Percentiles rank a stretch among this genome's conserved stretches.
phyloP scores from a whole-genome alignment of 106 monocot species.

The Phalaenopsis equestris region DNA sequence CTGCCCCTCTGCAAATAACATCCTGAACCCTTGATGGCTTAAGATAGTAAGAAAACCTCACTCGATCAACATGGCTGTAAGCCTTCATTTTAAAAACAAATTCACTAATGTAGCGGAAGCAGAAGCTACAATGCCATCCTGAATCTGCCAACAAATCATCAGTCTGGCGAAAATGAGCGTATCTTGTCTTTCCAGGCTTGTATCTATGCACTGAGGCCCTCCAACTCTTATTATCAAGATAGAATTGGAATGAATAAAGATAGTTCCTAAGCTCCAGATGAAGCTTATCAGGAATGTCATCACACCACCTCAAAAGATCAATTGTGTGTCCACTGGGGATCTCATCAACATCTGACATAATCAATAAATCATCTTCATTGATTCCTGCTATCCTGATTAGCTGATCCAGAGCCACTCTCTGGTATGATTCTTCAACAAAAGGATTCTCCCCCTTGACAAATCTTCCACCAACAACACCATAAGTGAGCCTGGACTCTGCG shows the following conservation, averaged over 20 bases:
- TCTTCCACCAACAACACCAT: slow-evolving; percentile 66
- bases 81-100: slow-evolving; percentile 90
- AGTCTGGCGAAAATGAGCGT: slow-evolving; percentile 74
- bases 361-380: slow-evolving; percentile 62
- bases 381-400: slow-evolving; percentile 58
- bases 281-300: slow-evolving; percentile 62
- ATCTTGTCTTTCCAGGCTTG: slow-evolving; percentile 54
- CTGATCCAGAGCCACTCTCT: slow-evolving; percentile 67
- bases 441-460: slow-evolving; percentile 81
- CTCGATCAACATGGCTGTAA: slow-evolving; percentile 77
- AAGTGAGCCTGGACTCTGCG: slow-evolving; percentile 59
- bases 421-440: slow-evolving; percentile 72
- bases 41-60: slow-evolving; percentile 58
- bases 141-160: slow-evolving; percentile 74
- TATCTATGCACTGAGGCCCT: slow-evolving; percentile 78
- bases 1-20: slow-evolving; percentile 68
- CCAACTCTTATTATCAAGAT: slow-evolving; percentile 78
- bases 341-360: slow-evolving; percentile 92
- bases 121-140: slow-evolving; percentile 95
- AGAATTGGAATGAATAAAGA: slow-evolving; percentile 81
- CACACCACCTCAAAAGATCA: slow-evolving; percentile 77
- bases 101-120: slow-evolving; percentile 65
- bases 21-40: slow-evolving; percentile 70
- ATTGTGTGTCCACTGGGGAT: slow-evolving; percentile 91
- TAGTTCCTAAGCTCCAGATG: slow-evolving; percentile 81